phyloP scores from a whole-genome alignment of 495 filamentous ascomycete genomes.

The Rostrohypoxylon terebratum region DNA sequence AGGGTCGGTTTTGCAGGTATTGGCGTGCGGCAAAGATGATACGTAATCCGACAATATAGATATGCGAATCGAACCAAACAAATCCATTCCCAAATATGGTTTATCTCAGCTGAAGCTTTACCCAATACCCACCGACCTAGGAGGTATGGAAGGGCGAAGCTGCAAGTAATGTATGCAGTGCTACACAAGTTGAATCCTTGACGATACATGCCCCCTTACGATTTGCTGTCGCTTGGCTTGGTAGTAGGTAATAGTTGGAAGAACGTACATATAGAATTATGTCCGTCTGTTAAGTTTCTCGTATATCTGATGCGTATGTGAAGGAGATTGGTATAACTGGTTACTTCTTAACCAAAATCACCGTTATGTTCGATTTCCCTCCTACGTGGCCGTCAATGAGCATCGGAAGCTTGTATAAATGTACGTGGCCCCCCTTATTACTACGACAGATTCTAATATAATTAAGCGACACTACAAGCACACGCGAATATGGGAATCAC shows the following conservation, averaged over 20 bases:
- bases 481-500: background rate
- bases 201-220: background rate
- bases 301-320: background rate
- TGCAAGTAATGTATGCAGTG: background rate
- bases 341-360: background rate
- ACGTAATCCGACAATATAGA: slow-evolving; percentile 35
- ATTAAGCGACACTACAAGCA: background rate
- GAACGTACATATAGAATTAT: background rate
- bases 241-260: background rate
- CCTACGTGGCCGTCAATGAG: slow-evolving; percentile 12
- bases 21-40: slow-evolving; percentile 24
- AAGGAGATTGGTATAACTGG: slow-evolving; percentile 4
- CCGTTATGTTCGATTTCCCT: background rate
- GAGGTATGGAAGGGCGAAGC: background rate
- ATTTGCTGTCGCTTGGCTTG: background rate
- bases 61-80: slow-evolving; percentile 31
- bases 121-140: background rate
- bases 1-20: slow-evolving; percentile 30
- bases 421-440: slow-evolving; percentile 10
- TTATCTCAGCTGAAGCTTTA: slow-evolving; percentile 1
- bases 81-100: slow-evolving; percentile 10
- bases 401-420: background rate
- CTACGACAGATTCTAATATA: background rate
- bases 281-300: background rate
- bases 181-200: background rate